A percentile compares a stretch with the other conserved stretches of the same genome.
Conservation (phyloP, 768 basidiomycete species). For the Chalciporus piperatus region DNA sequence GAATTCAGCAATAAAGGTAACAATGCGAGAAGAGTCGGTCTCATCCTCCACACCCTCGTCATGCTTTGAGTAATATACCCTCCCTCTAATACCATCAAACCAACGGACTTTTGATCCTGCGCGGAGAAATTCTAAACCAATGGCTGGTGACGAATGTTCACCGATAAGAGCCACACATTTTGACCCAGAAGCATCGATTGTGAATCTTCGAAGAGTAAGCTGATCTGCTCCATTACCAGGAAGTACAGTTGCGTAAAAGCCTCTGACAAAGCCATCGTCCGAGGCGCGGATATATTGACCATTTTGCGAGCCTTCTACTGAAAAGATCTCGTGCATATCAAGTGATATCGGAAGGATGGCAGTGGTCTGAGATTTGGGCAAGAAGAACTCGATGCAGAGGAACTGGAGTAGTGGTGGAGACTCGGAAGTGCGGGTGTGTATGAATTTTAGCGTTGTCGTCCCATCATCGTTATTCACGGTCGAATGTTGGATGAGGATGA, state of each 20-base stretch:
- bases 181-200: background rate
- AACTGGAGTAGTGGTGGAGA: too few relatives aligned
- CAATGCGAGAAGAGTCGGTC: too few relatives aligned
- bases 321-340: background rate
- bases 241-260: background rate
- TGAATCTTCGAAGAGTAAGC: background rate
- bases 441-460: background rate
- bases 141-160: background rate
- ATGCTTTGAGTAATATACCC: too few relatives aligned
- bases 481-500: background rate
- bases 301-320: background rate
- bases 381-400: background rate
- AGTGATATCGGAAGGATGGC: background rate
- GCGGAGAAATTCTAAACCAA: too few relatives aligned
- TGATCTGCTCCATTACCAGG: background rate
- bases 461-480: background rate
- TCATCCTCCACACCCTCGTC: too few relatives aligned
- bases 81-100: too few relatives aligned
- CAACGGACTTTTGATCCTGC: too few relatives aligned
- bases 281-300: background rate
- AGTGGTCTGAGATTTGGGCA: background rate
- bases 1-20: too few relatives aligned
- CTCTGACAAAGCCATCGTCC: background rate
- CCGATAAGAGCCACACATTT: background rate
- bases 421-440: background rate